Evolutionary conservation across 2,329 filamentous ascomycete genomes (phyloP).

Genomic region (Gremmenia infestans): DNA sequence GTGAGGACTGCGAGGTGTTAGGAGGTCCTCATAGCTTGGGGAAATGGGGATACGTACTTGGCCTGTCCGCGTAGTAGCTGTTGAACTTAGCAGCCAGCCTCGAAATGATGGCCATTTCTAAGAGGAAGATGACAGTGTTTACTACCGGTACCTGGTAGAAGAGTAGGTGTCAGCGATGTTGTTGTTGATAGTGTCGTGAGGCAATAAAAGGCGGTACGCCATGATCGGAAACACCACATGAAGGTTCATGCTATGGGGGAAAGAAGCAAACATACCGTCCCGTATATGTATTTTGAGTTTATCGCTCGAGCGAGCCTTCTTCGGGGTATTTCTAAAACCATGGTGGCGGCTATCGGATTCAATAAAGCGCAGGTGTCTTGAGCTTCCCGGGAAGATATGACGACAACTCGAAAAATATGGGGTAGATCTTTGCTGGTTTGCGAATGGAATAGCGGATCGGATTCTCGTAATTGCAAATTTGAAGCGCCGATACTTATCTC

Average conservation of each 20-base stretch:
- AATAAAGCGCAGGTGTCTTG: slow-evolving; percentile 3
- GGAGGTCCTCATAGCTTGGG: neutral
- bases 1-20: slow-evolving; percentile 64
- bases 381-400: slow-evolving; percentile 9
- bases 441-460: neutral
- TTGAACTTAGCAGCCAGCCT: slow-evolving; percentile 86
- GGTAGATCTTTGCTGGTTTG: neutral
- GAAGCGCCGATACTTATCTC: neutral
- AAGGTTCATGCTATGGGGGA: neutral
- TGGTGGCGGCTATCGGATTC: slow-evolving; percentile 29
- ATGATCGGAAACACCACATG: neutral
- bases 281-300: slow-evolving; percentile 70
- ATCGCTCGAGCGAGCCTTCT: slow-evolving; percentile 60
- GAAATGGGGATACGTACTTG: slow-evolving; percentile 50
- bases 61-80: slow-evolving; percentile 85
- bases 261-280: slow-evolving; percentile 50
- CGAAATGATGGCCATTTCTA: slow-evolving; percentile 83
- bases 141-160: slow-evolving; percentile 66
- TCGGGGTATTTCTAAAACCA: slow-evolving; percentile 54
- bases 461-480: neutral
- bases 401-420: neutral
- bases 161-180: slow-evolving; percentile 21
- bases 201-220: neutral
- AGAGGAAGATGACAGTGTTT: slow-evolving; percentile 75
- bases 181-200: slow-evolving; percentile 3